These are phyloP conservation scores for Penicillium sp. DNA, from an alignment of 2,329 filamentous ascomycete species.

Conservation along the genomic window DNA sequence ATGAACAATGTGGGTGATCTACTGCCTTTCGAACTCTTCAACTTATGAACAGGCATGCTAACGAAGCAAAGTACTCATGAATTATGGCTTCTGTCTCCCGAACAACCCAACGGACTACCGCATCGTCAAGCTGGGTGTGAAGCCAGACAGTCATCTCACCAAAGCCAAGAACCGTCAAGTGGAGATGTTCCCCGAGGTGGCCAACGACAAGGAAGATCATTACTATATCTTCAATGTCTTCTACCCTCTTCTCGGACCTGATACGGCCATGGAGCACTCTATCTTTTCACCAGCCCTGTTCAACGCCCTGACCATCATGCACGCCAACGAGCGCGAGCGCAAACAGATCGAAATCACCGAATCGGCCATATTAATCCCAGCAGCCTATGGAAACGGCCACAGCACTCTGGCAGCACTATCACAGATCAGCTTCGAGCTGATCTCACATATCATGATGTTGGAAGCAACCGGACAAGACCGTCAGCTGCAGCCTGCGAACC, in stretches of 20 bases:
- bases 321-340: slow-evolving; percentile 47
- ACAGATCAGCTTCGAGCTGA: slow-evolving; percentile 48
- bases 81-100: slow-evolving; percentile 51
- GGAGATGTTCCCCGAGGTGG: slow-evolving; percentile 39
- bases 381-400: slow-evolving; percentile 42
- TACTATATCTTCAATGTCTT: slow-evolving; percentile 52
- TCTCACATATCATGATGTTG: slow-evolving; percentile 44
- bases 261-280: slow-evolving; percentile 43
- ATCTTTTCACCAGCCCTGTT: slow-evolving; percentile 50
- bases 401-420: slow-evolving; percentile 45
- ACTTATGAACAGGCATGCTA: neutral
- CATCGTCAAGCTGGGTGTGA: slow-evolving; percentile 45
- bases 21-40: neutral
- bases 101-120: slow-evolving; percentile 51
- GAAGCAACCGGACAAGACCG: slow-evolving; percentile 33
- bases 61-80: slow-evolving; percentile 45
- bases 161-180: slow-evolving; percentile 40
- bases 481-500: slow-evolving; percentile 36
- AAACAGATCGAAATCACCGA: slow-evolving; percentile 40
- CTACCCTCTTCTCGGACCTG: slow-evolving; percentile 45
- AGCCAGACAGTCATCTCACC: slow-evolving; percentile 44
- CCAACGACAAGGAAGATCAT: slow-evolving; percentile 38
- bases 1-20: slow-evolving; percentile 60
- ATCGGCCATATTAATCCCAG: slow-evolving; percentile 34
- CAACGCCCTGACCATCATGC: slow-evolving; percentile 47